Evolutionary conservation across 2,329 filamentous ascomycete genomes (phyloP), one percentile per base, ranked within the genome.

Genomic region (Alternaria postmessia): DNA sequence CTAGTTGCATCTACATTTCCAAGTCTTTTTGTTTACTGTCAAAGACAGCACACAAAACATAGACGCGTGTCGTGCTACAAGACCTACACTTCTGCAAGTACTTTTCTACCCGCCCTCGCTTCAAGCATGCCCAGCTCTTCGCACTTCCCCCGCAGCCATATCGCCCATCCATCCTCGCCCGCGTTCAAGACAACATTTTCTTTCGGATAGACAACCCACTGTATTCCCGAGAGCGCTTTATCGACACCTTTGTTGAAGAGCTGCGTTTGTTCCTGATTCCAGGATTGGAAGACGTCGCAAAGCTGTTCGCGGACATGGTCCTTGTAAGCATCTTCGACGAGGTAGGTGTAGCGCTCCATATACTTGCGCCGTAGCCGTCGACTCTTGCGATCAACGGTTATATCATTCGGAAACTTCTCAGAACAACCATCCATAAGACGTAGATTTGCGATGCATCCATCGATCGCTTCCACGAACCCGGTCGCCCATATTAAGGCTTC

Each of bases 181-280:
- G 47, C 59, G 42, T 61, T 41, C 20, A 68, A 3, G 1, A 59
- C 51, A 3, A 59, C 64, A 30, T 69, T 62, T 18, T 42, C 30
- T 7, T 43, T 3, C n/a, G 53, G 61, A 57, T 67, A 64, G 16
- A 57, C 47, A 6, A 44, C 18, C 51, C 62, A 67, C 42, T 61
- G 60, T 8, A 51, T 28, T 6, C 53, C 48, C 11, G 36, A 59
- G 4, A 65, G 22, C 42, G 54, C 62, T 30, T 53, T 57, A 54
- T 67, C 57, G 7, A 67, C 47, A 3, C 67, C 64, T 14, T 66
- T 67, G 36, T 71, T 70, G 48, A 71, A 68, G 18, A 47, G n/a
- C 53, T 56, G 48, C 28, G 51, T 70, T 14, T 64, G 32, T 26
- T 54, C 55, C 26, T 16, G 22, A n/a, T 18, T 57, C 61, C 54